Percentiles rank a stretch among this genome's conserved stretches.
phyloP scores from a whole-genome alignment of 75 land plant species.

The Picea glauca region DNA sequence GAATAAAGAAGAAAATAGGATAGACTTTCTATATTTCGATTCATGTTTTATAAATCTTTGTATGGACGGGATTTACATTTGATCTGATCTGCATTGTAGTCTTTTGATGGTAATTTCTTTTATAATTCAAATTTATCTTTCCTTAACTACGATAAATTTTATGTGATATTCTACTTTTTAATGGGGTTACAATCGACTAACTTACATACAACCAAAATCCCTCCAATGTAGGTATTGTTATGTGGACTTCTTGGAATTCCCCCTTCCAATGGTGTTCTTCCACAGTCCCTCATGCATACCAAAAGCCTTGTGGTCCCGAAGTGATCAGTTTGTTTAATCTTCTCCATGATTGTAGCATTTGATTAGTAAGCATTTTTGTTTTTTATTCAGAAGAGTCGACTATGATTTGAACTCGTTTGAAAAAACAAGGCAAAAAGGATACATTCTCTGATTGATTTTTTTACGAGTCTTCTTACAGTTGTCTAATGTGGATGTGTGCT shows the following conservation, averaged over 20 bases:
- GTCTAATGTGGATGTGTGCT: not conserved
- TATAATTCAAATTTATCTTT: not conserved
- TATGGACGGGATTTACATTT: no score
- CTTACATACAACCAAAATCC: not conserved
- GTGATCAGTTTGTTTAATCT: conserved; percentile 43
- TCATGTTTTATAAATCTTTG: no score
- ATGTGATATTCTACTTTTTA: not conserved
- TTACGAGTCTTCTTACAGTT: not conserved
- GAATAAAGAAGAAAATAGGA: no score
- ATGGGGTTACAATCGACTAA: not conserved
- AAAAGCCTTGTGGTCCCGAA: conserved; percentile 78
- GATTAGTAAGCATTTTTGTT: no score
- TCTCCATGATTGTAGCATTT: no score
- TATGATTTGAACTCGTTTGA: not conserved
- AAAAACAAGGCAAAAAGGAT: not conserved
- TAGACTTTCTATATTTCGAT: no score
- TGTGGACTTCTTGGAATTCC: conserved; percentile 88
- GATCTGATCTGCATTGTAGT: no score
- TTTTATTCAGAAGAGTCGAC: not conserved
- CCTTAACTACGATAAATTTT: not conserved
- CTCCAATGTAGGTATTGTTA: conserved; percentile 50
- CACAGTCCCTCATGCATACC: conserved; percentile 96
- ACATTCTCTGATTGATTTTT: not conserved
- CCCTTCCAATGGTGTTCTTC: conserved; percentile 92
- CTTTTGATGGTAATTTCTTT: no score